Evolutionary conservation across 352 stramenopile genomes (phyloP), one percentile per base, ranked within the genome.

Genomic region (Globisporangium yorkense): DNA sequence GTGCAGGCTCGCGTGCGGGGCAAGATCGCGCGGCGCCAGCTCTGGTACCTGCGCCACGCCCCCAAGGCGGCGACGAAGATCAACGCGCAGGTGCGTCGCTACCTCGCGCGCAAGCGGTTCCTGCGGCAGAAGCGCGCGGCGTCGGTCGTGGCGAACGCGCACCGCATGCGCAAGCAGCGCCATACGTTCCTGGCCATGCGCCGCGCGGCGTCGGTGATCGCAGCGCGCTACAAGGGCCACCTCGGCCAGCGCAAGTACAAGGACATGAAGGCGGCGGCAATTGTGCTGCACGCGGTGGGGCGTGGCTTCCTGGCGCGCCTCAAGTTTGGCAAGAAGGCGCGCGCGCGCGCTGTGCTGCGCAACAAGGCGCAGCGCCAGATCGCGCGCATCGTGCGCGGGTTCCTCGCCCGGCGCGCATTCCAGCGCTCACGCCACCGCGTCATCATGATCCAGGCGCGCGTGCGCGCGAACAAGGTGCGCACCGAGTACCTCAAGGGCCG

Each of bases 271-370:
- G 67, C 71, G 27, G 75, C 86, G 21, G 86, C 80, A n/a, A 77
- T 94, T 46, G 63, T 82, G 24, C 62, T 96, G 5, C 86, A 96
- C 52, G 86, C 86, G 40, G 79, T 72, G 8, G 86, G 86, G 18
- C 80, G 86, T 35, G 86, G 86, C 18, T 96, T 86, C 57, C 66
- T 90, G 37, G 86, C 84, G 16, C 77, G 86, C 13, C 67, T 94
- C 20, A 96, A 96, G 62, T 93, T 89, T 54, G 86, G 86, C 52
- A 96, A 94, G 57, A 93, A 90, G 61, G 86, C 86, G 35, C 82
- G 86, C 10, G 73, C 78, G 21, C 86, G 86, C 31, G 84, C 84
- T 0, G 66, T 87, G 33, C 69, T 71, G 40, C 84, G 84, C 33
- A 92, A 87, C 64, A 88, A 84, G 65, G 84, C 86, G 4, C 86